Evolutionary conservation across 805 yeast species (phyloP).

Genomic region (Ogataea pini): DNA sequence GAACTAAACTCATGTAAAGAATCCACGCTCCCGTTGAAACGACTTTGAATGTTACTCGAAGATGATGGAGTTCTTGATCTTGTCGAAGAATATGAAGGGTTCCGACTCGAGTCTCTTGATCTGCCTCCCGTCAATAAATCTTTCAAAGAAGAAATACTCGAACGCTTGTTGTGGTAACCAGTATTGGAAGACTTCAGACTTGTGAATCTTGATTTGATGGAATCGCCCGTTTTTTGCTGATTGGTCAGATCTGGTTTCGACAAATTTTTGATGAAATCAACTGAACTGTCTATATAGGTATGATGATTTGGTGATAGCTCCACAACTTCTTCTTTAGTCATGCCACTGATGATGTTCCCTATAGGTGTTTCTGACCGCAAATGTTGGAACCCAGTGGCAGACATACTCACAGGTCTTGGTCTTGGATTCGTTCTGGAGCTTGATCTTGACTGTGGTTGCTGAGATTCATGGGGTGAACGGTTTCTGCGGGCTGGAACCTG

Average conservation of each 20-base stretch:
- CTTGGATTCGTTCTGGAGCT: conserved; percentile 8
- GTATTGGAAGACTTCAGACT: conserved; percentile 22
- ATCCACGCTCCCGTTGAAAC: conserved; percentile 23
- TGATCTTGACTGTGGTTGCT: conserved; percentile 3
- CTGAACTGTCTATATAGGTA: conserved; percentile 36
- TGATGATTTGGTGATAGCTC: conserved; percentile 35
- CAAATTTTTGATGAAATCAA: conserved; percentile 40
- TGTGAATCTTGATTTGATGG: conserved; percentile 21
- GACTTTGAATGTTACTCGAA: conserved; percentile 8
- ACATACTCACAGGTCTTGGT: conserved; percentile 41
- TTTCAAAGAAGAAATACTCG: conserved; percentile 38
- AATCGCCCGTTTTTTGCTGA: conserved; percentile 30
- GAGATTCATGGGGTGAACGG: conserved; percentile 13
- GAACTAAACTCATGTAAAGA: conserved; percentile 25
- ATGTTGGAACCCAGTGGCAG: conserved; percentile 28
- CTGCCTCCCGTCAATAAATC: conserved; percentile 38
- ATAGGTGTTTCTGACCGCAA: conserved; percentile 19
- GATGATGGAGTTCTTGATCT: conserved; percentile 22
- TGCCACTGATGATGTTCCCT: conserved; percentile 32
- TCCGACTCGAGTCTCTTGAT: conserved; percentile 26
- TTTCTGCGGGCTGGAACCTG: conserved; percentile 6
- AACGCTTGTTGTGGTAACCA: conserved; percentile 30
- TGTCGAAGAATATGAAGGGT: conserved; percentile 22
- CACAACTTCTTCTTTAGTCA: conserved; percentile 35
- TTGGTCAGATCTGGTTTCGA: conserved; percentile 36